These are phyloP conservation scores for Clarireedia hainanense DNA, from an alignment of 2,329 filamentous ascomycete species.

Conservation along the genomic window DNA sequence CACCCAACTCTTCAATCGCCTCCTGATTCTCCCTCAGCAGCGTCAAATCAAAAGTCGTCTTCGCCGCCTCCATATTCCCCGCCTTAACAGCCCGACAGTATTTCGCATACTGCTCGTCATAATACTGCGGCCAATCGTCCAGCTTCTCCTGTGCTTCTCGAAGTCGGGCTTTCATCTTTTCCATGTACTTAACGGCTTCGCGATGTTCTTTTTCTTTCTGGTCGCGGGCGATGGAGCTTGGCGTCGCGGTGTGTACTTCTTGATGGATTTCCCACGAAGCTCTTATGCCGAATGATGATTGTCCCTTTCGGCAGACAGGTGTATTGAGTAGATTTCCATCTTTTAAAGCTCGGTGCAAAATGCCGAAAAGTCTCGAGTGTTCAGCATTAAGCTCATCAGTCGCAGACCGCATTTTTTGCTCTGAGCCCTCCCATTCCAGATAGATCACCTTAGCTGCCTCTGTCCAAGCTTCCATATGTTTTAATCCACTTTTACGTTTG, in stretches of 20 bases:
- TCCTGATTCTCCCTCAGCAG: background rate
- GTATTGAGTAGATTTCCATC: too few relatives aligned
- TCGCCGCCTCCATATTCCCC: background rate
- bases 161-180: background rate
- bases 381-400: too few relatives aligned
- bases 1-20: background rate
- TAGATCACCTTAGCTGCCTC: too few relatives aligned
- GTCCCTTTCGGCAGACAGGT: too few relatives aligned
- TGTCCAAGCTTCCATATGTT: too few relatives aligned
- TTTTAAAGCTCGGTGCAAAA: too few relatives aligned
- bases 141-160: slow-evolving; percentile 6
- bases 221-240: background rate
- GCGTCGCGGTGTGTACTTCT: background rate
- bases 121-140: slow-evolving; percentile 9
- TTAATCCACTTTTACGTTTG: too few relatives aligned
- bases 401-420: too few relatives aligned
- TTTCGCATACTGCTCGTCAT: slow-evolving; percentile 3
- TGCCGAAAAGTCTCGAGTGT: too few relatives aligned
- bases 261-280: background rate
- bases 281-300: too few relatives aligned
- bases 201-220: background rate
- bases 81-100: background rate
- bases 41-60: background rate
- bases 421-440: too few relatives aligned
- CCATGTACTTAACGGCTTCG: slow-evolving; percentile 1